Percentiles rank a stretch among this genome's conserved stretches.
These are phyloP conservation scores for Trichoderma sp. DNA, from an alignment of 2,329 filamentous ascomycete species.

Conservation along the genomic window DNA sequence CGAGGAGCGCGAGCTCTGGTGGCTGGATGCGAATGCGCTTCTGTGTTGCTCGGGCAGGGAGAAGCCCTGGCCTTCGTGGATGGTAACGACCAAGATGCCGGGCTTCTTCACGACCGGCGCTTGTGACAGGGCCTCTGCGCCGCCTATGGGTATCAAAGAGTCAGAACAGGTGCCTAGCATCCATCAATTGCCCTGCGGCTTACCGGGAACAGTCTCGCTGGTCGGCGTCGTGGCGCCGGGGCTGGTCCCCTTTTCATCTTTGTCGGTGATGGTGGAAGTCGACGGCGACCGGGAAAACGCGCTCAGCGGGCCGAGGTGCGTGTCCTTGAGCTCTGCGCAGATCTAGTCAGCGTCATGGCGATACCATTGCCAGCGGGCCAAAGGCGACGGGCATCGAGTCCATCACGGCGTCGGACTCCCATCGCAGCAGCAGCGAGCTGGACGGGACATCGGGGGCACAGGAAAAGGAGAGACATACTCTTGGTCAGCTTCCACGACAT, in stretches of 20 bases:
- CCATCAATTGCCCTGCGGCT: conserved; percentile 32
- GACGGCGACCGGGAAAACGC: conserved; percentile 91
- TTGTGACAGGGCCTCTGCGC: conserved; percentile 81
- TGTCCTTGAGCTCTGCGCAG: conserved; percentile 79
- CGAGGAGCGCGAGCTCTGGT: conserved; percentile 74
- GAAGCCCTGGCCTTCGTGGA: conserved; percentile 90
- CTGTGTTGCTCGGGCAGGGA: conserved; percentile 89
- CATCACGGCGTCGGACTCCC: background rate
- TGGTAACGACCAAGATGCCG: conserved; percentile 92
- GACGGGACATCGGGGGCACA: background rate
- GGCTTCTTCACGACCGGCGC: conserved; percentile 73
- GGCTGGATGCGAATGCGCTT: conserved; percentile 70
- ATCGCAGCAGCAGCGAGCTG: background rate
- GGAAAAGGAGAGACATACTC: conserved; percentile 42
- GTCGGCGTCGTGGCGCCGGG: conserved; percentile 59
- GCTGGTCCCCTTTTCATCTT: conserved; percentile 60
- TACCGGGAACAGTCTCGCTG: conserved; percentile 77
- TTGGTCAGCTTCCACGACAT: conserved; percentile 64
- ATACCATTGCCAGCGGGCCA: background rate
- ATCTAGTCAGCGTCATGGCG: conserved; percentile 30
- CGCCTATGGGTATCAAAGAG: conserved; percentile 54
- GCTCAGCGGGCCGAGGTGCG: conserved; percentile 86
- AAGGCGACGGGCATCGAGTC: background rate
- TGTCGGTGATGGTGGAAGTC: conserved; percentile 80
- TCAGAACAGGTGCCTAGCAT: background rate